Evolutionary conservation across 2,329 filamentous ascomycete species (phyloP), one percentile per base, ranked within the genome.

Genomic region (Magnaporthiopsis incrustans): DNA sequence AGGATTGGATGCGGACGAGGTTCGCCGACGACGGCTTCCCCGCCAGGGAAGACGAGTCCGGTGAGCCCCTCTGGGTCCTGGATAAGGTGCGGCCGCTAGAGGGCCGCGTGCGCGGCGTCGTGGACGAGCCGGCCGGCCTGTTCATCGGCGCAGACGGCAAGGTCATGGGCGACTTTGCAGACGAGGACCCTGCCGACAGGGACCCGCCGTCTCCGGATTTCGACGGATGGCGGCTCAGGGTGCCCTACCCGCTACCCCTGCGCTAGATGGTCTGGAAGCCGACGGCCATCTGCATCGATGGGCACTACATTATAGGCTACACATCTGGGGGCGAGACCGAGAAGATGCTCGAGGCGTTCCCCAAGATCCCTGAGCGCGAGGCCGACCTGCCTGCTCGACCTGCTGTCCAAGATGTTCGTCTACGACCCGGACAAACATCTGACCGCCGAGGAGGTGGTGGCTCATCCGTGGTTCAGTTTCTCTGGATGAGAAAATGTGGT

Each of bases 391-490:
- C 60, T 70, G 32, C 35, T 67, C 30, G 67, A 70, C 59, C 68
- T 69, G 38, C 60, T 71, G 26, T 67, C 64, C 38, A 68, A 66
- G 65, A 67, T 69, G 63, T 70, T 70, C 63, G 60, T 60, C 53
- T 69, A 69, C 64, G 65, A 69, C 65, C 64, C 69, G 50, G 65
- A 64, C 27, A 64, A 59, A 22, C 66, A 65, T 10, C 38, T 61
- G 26, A 65, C 18, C 15, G 60, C 65, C 35, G 63, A 66, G n/a
- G 62, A 65, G 33, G 26, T 67, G 56, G 35, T 61, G 56, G 35
- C 35, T 26, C 66, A 67, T 57, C 60, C 25, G 56, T 63, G 59
- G 62, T 63, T 64, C 66, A 66, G 38, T 53, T 26, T 61, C 18
- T 50, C 15, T 50, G 15, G 8, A 50, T 50, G 44, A 50, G 18